These are phyloP conservation scores for Calocera viscosa DNA, from an alignment of 768 basidiomycete genomes.

Conservation along the genomic window DNA sequence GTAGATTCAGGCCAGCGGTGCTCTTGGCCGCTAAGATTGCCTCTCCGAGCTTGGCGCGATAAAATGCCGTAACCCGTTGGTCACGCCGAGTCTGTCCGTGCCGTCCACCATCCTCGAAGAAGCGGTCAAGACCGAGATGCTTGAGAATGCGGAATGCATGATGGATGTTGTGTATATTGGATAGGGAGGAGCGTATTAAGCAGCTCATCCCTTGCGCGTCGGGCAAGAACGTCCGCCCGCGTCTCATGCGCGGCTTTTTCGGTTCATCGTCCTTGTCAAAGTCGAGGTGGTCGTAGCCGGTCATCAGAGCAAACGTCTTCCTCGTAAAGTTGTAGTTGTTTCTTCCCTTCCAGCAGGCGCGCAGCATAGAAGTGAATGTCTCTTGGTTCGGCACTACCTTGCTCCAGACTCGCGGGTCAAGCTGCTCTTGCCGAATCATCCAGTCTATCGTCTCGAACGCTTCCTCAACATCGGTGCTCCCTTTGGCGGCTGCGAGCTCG, in stretches of 20 bases:
- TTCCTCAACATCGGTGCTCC: constrained; percentile 26
- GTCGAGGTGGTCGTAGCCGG: constrained; percentile 36
- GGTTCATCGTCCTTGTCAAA: constrained; percentile 27
- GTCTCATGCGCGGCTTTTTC: not conserved
- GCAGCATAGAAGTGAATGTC: constrained; percentile 51
- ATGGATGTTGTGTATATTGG: constrained; percentile 39
- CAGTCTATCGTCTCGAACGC: constrained; percentile 53
- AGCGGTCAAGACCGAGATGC: constrained; percentile 32
- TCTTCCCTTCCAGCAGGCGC: constrained; percentile 47
- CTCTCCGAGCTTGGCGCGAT: constrained; percentile 38
- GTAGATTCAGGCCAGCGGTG: not conserved
- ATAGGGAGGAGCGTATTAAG: constrained; percentile 47
- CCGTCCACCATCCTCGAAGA: not conserved
- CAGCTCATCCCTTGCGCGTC: constrained; percentile 44
- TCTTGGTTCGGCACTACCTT: constrained; percentile 37
- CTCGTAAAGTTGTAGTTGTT: constrained; percentile 54
- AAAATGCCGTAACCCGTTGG: constrained; percentile 24
- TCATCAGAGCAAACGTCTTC: constrained; percentile 57
- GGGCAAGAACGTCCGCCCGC: constrained; percentile 26
- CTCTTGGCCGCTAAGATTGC: constrained; percentile 28
- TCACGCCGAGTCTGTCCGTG: not conserved
- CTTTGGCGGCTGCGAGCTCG: constrained; percentile 26
- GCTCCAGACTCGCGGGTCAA: constrained; percentile 39
- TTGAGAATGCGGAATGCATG: constrained; percentile 50
- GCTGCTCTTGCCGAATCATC: constrained; percentile 31